Percentiles rank a stretch among this genome's conserved stretches.
These are phyloP conservation scores for Zygnema cylindricum DNA, from an alignment of 139 green algal genomes.

Conservation along the genomic window DNA sequence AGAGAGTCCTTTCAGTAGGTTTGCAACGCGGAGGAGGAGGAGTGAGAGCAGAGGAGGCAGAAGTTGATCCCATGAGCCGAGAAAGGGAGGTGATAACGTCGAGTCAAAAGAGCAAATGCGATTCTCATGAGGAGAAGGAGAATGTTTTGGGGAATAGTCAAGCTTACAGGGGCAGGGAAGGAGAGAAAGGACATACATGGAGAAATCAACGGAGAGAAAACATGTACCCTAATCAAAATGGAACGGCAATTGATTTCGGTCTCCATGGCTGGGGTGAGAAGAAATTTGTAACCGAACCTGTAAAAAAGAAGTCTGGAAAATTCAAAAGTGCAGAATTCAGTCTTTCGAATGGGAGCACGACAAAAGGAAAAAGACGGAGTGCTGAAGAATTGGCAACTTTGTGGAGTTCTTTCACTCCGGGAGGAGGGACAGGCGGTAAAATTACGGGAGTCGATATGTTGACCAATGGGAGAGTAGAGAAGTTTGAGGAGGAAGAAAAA, in stretches of 20 bases:
- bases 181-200: too few relatives aligned
- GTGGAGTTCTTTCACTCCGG: background rate
- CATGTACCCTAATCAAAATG: background rate
- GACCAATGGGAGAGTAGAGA: background rate
- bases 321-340: background rate
- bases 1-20: background rate
- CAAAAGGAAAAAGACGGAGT: background rate
- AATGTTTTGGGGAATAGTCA: background rate
- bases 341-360: background rate
- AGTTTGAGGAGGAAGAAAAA: conserved; percentile 1
- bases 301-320: background rate
- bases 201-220: background rate
- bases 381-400: background rate
- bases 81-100: too few relatives aligned
- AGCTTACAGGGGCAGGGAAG: background rate
- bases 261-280: background rate
- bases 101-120: too few relatives aligned
- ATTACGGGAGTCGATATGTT: background rate
- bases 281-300: background rate
- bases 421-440: background rate
- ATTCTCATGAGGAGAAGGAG: background rate
- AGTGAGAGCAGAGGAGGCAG: background rate
- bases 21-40: background rate
- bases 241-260: background rate
- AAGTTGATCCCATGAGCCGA: background rate